A percentile compares a stretch with the other conserved stretches of the same genome.
These are phyloP conservation scores for Microthyrium microscopicum DNA, from an alignment of 2,329 filamentous ascomycete species.

Conservation along the genomic window DNA sequence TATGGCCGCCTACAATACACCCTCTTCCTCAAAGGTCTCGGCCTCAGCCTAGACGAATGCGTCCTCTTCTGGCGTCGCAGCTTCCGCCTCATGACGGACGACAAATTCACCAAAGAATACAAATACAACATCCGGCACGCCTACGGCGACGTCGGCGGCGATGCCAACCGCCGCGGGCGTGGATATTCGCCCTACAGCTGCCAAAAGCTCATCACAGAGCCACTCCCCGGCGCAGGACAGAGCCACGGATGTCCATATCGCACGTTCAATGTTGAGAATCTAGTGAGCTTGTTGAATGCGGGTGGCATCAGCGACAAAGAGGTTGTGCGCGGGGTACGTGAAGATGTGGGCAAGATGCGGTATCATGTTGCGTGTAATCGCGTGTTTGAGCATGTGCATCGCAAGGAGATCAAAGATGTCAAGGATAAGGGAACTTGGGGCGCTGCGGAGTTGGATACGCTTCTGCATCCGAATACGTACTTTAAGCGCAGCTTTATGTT, in stretches of 20 bases:
- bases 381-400: slow-evolving; percentile 81
- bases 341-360: slow-evolving; percentile 76
- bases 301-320: slow-evolving; percentile 66
- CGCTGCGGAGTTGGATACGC: slow-evolving; percentile 70
- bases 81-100: slow-evolving; percentile 79
- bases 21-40: slow-evolving; percentile 91
- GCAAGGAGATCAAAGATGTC: slow-evolving; percentile 34
- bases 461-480: slow-evolving; percentile 94
- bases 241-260: slow-evolving; percentile 92
- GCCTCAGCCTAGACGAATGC: slow-evolving; percentile 69
- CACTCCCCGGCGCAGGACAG: slow-evolving; percentile 72
- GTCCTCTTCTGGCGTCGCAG: slow-evolving; percentile 78
- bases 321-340: slow-evolving; percentile 63
- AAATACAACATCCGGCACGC: slow-evolving; percentile 89
- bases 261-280: slow-evolving; percentile 79
- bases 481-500: slow-evolving; percentile 88
- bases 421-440: slow-evolving; percentile 31
- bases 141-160: slow-evolving; percentile 90
- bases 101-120: slow-evolving; percentile 95
- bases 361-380: slow-evolving; percentile 94
- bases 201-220: slow-evolving; percentile 85
- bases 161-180: slow-evolving; percentile 67
- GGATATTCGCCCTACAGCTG: slow-evolving; percentile 88
- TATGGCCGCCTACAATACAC: slow-evolving; percentile 87
- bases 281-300: slow-evolving; percentile 56